These are phyloP conservation scores for Hypocrella siamensis DNA, from an alignment of 2,329 filamentous ascomycete genomes.

Conservation along the genomic window DNA sequence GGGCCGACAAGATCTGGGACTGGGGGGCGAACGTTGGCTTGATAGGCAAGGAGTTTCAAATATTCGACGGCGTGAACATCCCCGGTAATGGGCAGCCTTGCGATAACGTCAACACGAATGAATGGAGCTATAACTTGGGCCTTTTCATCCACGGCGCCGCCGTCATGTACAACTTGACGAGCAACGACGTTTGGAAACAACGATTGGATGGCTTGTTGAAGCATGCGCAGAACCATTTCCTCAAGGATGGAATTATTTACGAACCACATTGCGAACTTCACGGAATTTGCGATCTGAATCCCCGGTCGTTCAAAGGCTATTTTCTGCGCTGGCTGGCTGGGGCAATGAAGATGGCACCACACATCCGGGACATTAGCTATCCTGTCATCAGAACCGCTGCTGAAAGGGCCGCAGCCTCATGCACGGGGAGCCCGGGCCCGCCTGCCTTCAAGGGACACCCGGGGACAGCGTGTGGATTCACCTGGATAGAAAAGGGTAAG, in stretches of 20 bases:
- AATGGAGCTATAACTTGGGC: conserved; percentile 41
- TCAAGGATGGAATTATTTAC: conserved; percentile 38
- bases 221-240: conserved; percentile 28
- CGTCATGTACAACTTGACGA: conserved; percentile 37
- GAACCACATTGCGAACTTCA: conserved; percentile 41
- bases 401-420: conserved; percentile 30
- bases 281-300: conserved; percentile 37
- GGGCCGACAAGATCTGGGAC: conserved; percentile 38
- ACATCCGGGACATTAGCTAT: conserved; percentile 25
- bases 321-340: conserved; percentile 34
- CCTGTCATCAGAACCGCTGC: conserved; percentile 31
- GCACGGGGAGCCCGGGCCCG: conserved; percentile 22
- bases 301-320: conserved; percentile 41
- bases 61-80: conserved; percentile 41
- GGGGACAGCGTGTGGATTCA: conserved; percentile 30
- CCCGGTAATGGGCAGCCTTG: conserved; percentile 27
- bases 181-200: conserved; percentile 28
- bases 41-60: conserved; percentile 38
- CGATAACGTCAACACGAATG: conserved; percentile 30
- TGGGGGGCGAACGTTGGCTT: conserved; percentile 36
- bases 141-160: conserved; percentile 38
- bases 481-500: conserved; percentile 24
- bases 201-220: conserved; percentile 35
- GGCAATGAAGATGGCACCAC: conserved; percentile 32
- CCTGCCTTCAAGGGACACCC: conserved; percentile 10